Conservation (phyloP, 2,329 filamentous ascomycete species). For the Hypoxylon sp. region DNA sequence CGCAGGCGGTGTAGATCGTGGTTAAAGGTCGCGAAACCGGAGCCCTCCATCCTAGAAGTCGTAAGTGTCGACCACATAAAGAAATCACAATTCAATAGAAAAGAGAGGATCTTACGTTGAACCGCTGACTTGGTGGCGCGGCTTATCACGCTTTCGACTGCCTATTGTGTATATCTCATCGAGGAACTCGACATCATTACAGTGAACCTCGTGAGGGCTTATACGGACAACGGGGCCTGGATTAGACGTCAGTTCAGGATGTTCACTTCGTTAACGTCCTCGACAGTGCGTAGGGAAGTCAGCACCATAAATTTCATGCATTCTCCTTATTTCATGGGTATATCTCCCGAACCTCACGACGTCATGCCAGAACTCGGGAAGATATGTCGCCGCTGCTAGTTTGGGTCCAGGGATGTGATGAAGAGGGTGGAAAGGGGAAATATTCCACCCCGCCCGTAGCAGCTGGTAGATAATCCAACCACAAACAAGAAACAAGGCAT, state of each 20-base stretch:
- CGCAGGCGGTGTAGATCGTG: constrained; percentile 53
- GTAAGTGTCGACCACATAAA: constrained; percentile 4
- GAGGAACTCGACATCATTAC: constrained; percentile 35
- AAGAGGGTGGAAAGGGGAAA: constrained; percentile 44
- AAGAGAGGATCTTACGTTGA: constrained; percentile 23
- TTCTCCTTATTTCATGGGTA: constrained; percentile 36
- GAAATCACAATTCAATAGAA: background rate
- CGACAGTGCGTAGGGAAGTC: background rate
- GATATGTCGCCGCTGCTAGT: constrained; percentile 37
- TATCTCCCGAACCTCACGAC: constrained; percentile 35
- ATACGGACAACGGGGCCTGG: constrained; percentile 42
- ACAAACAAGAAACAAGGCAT: constrained; percentile 19
- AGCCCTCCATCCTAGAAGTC: constrained; percentile 4
- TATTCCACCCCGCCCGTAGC: constrained; percentile 25
- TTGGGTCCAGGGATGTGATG: constrained; percentile 41
- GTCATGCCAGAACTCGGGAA: constrained; percentile 44
- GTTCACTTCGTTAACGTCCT: background rate
- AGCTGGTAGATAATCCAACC: constrained; percentile 38
- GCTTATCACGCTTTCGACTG: constrained; percentile 39
- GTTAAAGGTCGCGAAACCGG: constrained; percentile 45
- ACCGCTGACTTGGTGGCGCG: constrained; percentile 28
- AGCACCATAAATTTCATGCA: constrained; percentile 45
- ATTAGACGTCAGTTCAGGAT: constrained; percentile 7
- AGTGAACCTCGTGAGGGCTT: constrained; percentile 40
- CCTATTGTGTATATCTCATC: constrained; percentile 37